Percentiles rank a stretch among this genome's conserved stretches.
Conservation (phyloP, 108 stramenopile species). For the Skeletonema potamos region DNA sequence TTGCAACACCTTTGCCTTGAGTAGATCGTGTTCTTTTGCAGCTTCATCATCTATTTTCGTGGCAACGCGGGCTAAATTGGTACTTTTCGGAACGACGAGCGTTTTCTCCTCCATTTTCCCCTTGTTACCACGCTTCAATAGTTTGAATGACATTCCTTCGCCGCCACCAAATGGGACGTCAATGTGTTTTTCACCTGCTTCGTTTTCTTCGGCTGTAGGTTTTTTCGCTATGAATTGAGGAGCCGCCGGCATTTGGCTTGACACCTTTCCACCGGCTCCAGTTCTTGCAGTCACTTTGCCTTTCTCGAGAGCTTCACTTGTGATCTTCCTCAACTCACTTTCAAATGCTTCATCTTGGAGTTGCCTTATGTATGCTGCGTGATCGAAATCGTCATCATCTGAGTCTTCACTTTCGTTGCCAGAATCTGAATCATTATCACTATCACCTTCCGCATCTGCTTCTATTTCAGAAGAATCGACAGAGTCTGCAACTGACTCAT, state of each 20-base stretch:
- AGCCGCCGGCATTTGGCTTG: conserved; percentile 73
- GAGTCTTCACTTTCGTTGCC: conserved; percentile 54
- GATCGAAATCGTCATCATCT: conserved; percentile 47
- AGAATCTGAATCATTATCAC: conserved; percentile 43
- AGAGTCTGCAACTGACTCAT: conserved; percentile 23
- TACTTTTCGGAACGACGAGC: conserved; percentile 80
- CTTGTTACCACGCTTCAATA: conserved; percentile 90
- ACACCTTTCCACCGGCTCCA: conserved; percentile 61
- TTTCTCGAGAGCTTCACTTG: conserved; percentile 87
- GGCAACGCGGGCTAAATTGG: conserved; percentile 75
- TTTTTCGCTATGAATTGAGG: conserved; percentile 74
- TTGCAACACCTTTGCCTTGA: conserved; percentile 82
- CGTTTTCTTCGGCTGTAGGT: conserved; percentile 38
- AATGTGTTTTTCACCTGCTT: conserved; percentile 14
- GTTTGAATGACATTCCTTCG: conserved; percentile 81
- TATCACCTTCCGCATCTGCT: conserved; percentile 50
- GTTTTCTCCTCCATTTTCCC: conserved; percentile 89
- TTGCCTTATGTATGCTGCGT: conserved; percentile 74
- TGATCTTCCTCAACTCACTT: conserved; percentile 77
- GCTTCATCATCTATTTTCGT: conserved; percentile 86
- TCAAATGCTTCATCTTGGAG: conserved; percentile 89
- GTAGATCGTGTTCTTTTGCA: conserved; percentile 77
- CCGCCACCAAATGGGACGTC: conserved; percentile 58
- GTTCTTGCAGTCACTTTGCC: conserved; percentile 67
- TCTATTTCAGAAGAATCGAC: conserved; percentile 41